A percentile compares a stretch with the other conserved stretches of the same genome.
These are phyloP conservation scores for Aspergillus bridgeri DNA, from an alignment of 495 filamentous ascomycete genomes.

Conservation along the genomic window DNA sequence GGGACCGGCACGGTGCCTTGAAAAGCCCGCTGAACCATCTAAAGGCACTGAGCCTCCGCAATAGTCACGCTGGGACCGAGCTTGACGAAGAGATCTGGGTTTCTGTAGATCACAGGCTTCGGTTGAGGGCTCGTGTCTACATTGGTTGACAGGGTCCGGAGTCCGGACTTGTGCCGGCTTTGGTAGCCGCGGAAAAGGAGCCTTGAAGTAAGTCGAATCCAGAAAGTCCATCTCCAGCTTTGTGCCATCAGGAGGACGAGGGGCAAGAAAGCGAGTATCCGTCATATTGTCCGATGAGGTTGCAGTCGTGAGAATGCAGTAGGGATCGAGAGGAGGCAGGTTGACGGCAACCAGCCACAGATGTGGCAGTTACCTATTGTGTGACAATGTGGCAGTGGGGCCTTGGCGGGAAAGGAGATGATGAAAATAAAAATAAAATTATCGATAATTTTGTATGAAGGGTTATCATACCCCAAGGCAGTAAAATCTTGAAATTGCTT, in stretches of 20 bases:
- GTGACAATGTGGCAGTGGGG: too few species aligned
- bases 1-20: slow-evolving; percentile 37
- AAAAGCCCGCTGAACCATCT: slow-evolving; percentile 35
- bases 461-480: too few species aligned
- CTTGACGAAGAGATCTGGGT: slow-evolving; percentile 43
- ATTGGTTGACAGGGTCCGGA: slow-evolving; percentile 22
- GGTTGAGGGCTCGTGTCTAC: slow-evolving; percentile 15
- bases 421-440: too few species aligned
- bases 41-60: slow-evolving; percentile 43
- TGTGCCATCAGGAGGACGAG: slow-evolving; percentile 10
- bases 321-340: too few species aligned
- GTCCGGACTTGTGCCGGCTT: slow-evolving; percentile 22
- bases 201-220: slow-evolving; percentile 26
- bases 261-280: not conserved
- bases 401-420: too few species aligned
- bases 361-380: too few species aligned
- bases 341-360: too few species aligned
- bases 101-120: slow-evolving; percentile 28
- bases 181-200: slow-evolving; percentile 15
- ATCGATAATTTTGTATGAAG: too few species aligned
- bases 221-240: slow-evolving; percentile 22
- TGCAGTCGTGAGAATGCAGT: not conserved
- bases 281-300: not conserved
- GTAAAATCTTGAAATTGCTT: too few species aligned
- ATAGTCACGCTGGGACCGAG: slow-evolving; percentile 37